These are phyloP conservation scores for Suillus discolor DNA, from an alignment of 768 basidiomycete species.

Conservation along the genomic window DNA sequence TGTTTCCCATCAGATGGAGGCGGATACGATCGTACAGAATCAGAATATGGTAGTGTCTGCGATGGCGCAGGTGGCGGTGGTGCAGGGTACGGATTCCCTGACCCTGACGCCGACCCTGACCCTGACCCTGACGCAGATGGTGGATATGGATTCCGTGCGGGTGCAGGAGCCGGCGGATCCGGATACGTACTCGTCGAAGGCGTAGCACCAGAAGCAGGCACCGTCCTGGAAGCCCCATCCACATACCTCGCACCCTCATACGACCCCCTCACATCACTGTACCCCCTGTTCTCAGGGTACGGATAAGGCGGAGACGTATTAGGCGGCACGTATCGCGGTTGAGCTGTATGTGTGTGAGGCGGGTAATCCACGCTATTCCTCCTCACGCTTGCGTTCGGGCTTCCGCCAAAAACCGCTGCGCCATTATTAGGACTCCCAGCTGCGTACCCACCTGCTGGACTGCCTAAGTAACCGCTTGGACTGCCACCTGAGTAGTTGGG, in stretches of 20 bases:
- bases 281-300: slow-evolving; percentile 5
- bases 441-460: slow-evolving; percentile 40
- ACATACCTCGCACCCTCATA: neutral
- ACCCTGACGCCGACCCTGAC: slow-evolving; percentile 19
- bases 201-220: neutral
- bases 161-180: slow-evolving; percentile 14
- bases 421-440: slow-evolving; percentile 7
- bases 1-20: neutral
- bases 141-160: slow-evolving; percentile 25
- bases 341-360: neutral
- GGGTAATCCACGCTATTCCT: neutral
- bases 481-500: slow-evolving; percentile 52
- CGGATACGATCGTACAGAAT: neutral
- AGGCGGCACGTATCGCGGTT: slow-evolving; percentile 3
- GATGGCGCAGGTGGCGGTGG: neutral
- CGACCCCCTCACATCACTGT: slow-evolving; percentile 4
- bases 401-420: neutral
- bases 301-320: slow-evolving; percentile 6
- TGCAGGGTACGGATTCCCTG: slow-evolving; percentile 33
- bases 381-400: neutral
- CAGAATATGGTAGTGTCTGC: slow-evolving; percentile 17
- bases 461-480: slow-evolving; percentile 58
- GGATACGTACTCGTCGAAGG: slow-evolving; percentile 5
- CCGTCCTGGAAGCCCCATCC: neutral
- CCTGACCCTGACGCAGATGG: slow-evolving; percentile 19